Evolutionary conservation across 2,329 filamentous ascomycete genomes (phyloP).

Genomic region (Cyanodermella asteris): DNA sequence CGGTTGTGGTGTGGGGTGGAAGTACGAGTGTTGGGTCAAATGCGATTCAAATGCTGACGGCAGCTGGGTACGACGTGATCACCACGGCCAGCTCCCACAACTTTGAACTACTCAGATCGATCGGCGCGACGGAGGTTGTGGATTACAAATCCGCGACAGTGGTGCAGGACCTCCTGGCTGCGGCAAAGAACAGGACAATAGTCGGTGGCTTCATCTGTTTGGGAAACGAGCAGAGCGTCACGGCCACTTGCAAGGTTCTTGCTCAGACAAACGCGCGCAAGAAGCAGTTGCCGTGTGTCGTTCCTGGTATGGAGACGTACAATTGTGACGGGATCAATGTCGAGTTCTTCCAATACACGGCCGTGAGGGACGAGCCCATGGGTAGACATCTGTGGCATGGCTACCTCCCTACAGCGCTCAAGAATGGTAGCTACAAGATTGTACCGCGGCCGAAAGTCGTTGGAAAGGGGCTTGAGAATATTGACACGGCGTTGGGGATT

Average conservation of each 20-base stretch:
- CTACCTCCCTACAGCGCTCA: conserved; percentile 16
- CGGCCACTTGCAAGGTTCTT: no score
- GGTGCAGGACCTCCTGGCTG: conserved; percentile 12
- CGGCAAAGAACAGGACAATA: conserved; percentile 8
- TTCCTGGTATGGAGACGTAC: no score
- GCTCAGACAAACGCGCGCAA: no score
- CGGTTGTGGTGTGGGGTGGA: conserved; percentile 27
- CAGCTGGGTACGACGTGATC: conserved; percentile 24
- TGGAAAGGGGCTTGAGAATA: conserved; percentile 9
- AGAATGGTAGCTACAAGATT: conserved; percentile 12
- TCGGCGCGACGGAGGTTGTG: conserved; percentile 22
- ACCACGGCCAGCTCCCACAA: conserved; percentile 22
- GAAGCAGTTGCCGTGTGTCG: no score
- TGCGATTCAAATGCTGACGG: conserved; percentile 24
- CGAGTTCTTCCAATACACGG: no score
- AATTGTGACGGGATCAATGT: no score
- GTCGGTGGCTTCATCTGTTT: no score
- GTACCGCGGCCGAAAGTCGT: conserved; percentile 10
- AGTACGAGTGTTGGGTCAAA: conserved; percentile 23
- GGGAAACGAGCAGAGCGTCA: no score
- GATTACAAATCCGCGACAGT: conserved; percentile 20
- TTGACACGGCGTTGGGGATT: conserved; percentile 9
- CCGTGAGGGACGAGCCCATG: no score
- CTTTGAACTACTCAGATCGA: conserved; percentile 18
- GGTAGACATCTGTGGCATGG: conserved; percentile 11